Percentiles rank a stretch among this genome's conserved stretches.
These are phyloP conservation scores for Lactarius sanguifluus DNA, from an alignment of 768 basidiomycete species.

Conservation along the genomic window DNA sequence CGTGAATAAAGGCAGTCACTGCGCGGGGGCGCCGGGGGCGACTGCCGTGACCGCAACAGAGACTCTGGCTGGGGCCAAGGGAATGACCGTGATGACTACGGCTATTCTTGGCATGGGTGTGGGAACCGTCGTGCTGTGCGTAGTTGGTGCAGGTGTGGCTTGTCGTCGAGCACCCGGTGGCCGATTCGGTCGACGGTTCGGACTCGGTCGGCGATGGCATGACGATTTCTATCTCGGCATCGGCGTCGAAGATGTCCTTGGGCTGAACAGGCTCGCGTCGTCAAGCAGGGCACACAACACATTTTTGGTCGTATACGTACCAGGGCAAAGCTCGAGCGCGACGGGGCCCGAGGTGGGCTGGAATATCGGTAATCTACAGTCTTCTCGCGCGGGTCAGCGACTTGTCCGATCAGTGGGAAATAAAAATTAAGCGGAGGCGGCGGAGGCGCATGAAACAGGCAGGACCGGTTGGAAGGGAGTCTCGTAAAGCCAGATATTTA, in stretches of 20 bases:
- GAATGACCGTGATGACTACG: not conserved
- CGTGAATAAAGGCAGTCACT: conserved; percentile 20
- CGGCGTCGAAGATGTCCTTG: conserved; percentile 26
- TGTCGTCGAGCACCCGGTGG: conserved; percentile 1
- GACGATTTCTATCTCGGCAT: conserved; percentile 29
- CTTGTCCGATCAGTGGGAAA: conserved; percentile 2
- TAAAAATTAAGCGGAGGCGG: not conserved
- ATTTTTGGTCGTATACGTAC: conserved; percentile 10
- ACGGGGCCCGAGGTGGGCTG: conserved; percentile 17
- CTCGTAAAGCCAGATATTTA: conserved; percentile 2
- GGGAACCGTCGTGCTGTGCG: not conserved
- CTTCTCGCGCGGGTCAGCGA: conserved; percentile 15
- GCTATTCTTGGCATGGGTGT: not conserved
- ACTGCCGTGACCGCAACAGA: not conserved
- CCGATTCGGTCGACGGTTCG: conserved; percentile 12
- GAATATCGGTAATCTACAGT: conserved; percentile 28
- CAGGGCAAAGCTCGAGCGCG: conserved; percentile 29
- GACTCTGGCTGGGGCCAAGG: not conserved
- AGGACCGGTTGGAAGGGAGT: not conserved
- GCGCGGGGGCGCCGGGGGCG: not conserved
- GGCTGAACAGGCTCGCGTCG: conserved; percentile 16
- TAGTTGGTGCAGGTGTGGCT: not conserved
- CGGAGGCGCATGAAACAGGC: not conserved
- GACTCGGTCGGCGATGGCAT: conserved; percentile 16
- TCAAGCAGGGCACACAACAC: too few relatives aligned